Evolutionary conservation across 2,329 filamentous ascomycete species (phyloP).

Genomic region (Ceratocystis papillata): DNA sequence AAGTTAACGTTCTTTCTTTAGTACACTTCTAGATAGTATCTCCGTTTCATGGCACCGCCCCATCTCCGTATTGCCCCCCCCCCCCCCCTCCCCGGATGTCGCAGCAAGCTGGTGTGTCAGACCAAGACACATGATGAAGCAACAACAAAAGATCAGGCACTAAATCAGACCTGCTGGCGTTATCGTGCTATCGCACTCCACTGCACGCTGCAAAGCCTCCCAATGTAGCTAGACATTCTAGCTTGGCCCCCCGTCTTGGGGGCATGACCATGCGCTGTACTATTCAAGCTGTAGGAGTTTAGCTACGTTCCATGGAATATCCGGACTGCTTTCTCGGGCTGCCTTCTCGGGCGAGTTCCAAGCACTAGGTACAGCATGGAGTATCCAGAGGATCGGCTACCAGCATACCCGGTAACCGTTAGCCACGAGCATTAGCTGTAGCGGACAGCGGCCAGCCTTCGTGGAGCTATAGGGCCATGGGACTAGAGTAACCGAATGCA

Average conservation of each 20-base stretch:
- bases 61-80: background rate
- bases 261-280: background rate
- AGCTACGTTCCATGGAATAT: no score
- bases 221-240: background rate
- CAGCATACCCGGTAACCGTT: background rate
- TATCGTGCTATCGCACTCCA: background rate
- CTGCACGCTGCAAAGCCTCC: no score
- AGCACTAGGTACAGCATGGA: background rate
- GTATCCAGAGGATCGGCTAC: background rate
- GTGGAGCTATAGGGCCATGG: no score
- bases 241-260: background rate
- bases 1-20: no score
- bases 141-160: background rate
- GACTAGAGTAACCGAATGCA: no score
- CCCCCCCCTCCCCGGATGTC: background rate
- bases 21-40: background rate
- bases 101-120: conserved; percentile 1
- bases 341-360: no score
- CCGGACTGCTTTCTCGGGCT: no score
- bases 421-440: no score
- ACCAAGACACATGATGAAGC: conserved; percentile 11
- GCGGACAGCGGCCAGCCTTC: no score
- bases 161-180: background rate
- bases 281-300: no score
- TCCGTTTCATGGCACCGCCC: background rate